Conservation (phyloP, 1,284 basidiomycete species). For the Cryptococcus sp. region DNA sequence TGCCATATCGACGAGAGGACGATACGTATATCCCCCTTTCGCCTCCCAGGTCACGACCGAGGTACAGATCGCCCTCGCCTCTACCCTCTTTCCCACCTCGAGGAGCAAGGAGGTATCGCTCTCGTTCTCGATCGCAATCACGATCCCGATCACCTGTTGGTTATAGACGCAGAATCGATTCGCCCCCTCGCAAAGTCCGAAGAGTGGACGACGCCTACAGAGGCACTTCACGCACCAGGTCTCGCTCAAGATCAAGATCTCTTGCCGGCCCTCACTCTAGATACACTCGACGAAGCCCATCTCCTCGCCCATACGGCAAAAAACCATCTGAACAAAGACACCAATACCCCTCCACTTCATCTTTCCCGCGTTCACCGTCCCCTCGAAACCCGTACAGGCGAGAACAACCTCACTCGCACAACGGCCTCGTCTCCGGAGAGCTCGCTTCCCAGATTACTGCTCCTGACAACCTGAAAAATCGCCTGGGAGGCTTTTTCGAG, state of each 20-base stretch:
- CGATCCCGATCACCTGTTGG: neutral
- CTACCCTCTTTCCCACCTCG: conserved; percentile 4
- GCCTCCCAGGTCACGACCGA: neutral
- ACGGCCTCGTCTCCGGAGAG: neutral
- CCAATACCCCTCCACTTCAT: neutral
- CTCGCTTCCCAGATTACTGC: neutral
- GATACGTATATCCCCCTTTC: conserved; percentile 8
- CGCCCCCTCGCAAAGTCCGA: neutral
- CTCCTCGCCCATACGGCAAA: neutral
- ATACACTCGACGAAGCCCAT: neutral
- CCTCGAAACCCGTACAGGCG: neutral
- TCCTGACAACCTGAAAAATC: conserved; percentile 6
- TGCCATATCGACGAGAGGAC: conserved; percentile 10
- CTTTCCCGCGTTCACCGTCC: conserved; percentile 2
- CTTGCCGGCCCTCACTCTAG: too few relatives aligned
- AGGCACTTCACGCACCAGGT: neutral
- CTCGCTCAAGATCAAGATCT: neutral
- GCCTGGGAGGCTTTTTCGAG: conserved; percentile 9
- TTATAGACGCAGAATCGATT: neutral
- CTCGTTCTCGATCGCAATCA: neutral
- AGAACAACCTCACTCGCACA: neutral
- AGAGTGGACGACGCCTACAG: neutral
- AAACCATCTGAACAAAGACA: neutral
- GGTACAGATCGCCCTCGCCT: conserved; percentile 1
- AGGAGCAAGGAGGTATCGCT: neutral